These are phyloP conservation scores for Colletotrichum neosansevieriae DNA, from an alignment of 2,329 filamentous ascomycete species.

Conservation along the genomic window DNA sequence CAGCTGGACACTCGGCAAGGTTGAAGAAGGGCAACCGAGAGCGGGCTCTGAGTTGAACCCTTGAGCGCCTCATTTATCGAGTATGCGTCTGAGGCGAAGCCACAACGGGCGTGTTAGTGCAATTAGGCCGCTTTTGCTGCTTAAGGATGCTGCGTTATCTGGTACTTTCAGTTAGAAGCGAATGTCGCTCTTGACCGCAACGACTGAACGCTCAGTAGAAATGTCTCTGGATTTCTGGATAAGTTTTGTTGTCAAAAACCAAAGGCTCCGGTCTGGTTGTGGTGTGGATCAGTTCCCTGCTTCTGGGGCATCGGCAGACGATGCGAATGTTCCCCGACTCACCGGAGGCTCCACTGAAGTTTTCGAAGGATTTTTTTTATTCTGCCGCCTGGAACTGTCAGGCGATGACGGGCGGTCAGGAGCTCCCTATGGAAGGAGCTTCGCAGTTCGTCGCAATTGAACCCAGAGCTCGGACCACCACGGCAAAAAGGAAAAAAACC, in stretches of 20 bases:
- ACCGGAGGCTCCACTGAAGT: slow-evolving; percentile 25
- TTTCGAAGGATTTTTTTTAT: neutral
- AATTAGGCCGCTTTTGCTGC: neutral
- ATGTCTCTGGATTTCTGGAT: neutral
- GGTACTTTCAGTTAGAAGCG: neutral
- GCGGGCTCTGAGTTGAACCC: neutral
- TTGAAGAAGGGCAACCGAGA: slow-evolving; percentile 8
- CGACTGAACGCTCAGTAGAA: too few relatives aligned
- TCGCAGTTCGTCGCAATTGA: slow-evolving; percentile 19
- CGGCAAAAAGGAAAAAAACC: slow-evolving; percentile 8
- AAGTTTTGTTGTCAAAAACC: slow-evolving; percentile 10
- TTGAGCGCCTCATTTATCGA: slow-evolving; percentile 5
- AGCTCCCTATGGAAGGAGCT: slow-evolving; percentile 29
- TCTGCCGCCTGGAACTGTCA: slow-evolving; percentile 25
- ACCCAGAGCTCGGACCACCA: slow-evolving; percentile 33
- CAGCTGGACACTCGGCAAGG: neutral
- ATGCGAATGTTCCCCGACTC: slow-evolving; percentile 32
- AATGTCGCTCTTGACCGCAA: too few relatives aligned
- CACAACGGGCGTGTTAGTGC: neutral
- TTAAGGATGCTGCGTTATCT: neutral
- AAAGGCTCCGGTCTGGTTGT: neutral
- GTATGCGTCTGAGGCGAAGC: slow-evolving; percentile 13
- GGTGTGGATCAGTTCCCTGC: too few relatives aligned
- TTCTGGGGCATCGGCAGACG: slow-evolving; percentile 28
- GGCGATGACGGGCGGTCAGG: slow-evolving; percentile 22